Evolutionary conservation across 2,329 filamentous ascomycete species (phyloP), one percentile per base, ranked within the genome.

Genomic region (Alternaria rosae): DNA sequence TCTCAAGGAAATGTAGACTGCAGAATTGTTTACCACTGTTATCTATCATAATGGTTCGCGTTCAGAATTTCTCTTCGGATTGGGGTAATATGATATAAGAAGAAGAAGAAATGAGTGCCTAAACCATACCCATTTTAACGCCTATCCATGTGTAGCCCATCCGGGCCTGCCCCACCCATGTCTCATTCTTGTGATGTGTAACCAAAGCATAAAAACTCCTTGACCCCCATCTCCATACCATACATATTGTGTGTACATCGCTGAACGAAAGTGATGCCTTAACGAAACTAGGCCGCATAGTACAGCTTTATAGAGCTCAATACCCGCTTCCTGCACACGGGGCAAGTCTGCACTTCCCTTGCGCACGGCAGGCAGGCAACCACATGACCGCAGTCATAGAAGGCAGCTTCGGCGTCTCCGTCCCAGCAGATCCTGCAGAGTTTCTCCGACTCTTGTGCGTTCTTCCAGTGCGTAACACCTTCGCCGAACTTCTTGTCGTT

Each of bases 321-420:
- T 20, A 89, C 85, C 55, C 81, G 81, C 78, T 84, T 85, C 58
- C 88, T 81, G 73, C 88, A 90, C 23, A 89, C 85, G 1, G 88
- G 88, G 67, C 88, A 90, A 52, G 79, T 80, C 57, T 88, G 85
- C 28, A 89, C 83, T 70, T 86, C 82, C 53, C 81, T 81, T 12
- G 88, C 87, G 70, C 88, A 90, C n/a, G 78, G 79, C 59, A 86
- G 78, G 65, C 88, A 90, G 4, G 87, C 85, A 47, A 87, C 85
- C 17, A 89, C 85, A 70, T 90, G 88, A 0, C 88, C 88, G 66
- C 88, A 90, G 65, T 87, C 86, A 67, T 86, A 87, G 72, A 90
- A 89, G 7, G 87, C 82, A 5, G 86, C 85, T 62, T 88, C 85
- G 56, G 87, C 85, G 43, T 84, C 84, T 45, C 85, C 83, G n/a